Evolutionary conservation across 106 monocot species (phyloP), one percentile per base, ranked within the genome.

Genomic region (Platanthera guangdongensis): DNA sequence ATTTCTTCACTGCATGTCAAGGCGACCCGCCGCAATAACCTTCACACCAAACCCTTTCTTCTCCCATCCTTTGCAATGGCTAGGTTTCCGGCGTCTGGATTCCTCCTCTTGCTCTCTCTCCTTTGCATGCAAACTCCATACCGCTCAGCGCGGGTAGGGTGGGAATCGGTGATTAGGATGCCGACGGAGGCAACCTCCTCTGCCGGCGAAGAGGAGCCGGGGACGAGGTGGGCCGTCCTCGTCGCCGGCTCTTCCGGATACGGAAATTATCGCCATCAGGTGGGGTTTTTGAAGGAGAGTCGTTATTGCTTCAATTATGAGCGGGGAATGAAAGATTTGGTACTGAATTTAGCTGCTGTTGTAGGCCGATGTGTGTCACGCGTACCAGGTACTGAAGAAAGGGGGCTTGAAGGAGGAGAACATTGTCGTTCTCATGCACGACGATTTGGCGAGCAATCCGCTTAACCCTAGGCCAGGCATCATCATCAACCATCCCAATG

Each of bases 321-420:
- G 8, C 39, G 11, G 25, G 10, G 32, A 39, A 30, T 67, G 30
- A 11, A 13, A 22, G 11, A 67, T 14, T n/a, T 48, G 70, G 14
- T 47, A 9, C 45, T 71, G 45, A 48, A 46, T 16, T 28, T 13
- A 49, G 9, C 9, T 6, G 8, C 13, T 68, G 13, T 51, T 51
- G 46, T 8, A 72, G 90, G 91, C 97, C 68, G 97, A 99, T 81
- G 88, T 99, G 11, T 99, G 94, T 79, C 97, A 92, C 47, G 97
- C 97, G 3, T 97, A 94, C 59, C 96, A 97, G 80, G 22, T 97
- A 12, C 60, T 94, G 76, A 78, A 28, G 72, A 84, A 74, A 9
- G 97, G 97, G n/a, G 97, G 97, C 15, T 15, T 99, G 60, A 90
- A 94, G 76, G 99, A 99, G 25, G 94, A 94, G 80, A 94, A 99